phyloP scores from a whole-genome alignment of 257 asterid species.

The Lavandula angustifolia region DNA sequence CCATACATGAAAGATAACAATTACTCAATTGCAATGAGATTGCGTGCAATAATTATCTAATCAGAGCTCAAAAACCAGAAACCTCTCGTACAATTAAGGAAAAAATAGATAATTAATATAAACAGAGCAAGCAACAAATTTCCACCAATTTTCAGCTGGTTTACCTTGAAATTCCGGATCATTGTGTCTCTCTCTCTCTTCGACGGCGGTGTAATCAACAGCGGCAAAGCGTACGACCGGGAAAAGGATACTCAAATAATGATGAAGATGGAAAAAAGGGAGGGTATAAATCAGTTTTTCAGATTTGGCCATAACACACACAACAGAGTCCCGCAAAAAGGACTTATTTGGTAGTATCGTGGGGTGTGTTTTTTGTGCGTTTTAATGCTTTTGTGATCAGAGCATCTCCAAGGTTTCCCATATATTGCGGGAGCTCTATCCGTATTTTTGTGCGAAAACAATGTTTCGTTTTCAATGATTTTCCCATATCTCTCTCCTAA shows the following conservation, averaged over 20 bases:
- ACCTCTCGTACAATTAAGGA: neutral
- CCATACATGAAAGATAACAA: neutral
- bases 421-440: too few relatives aligned
- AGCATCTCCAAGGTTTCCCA: too few relatives aligned
- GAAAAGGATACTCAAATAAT: conserved; percentile 33
- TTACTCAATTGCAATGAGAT: conserved; percentile 18
- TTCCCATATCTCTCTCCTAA: too few relatives aligned
- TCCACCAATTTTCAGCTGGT: conserved; percentile 7
- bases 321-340: conserved; percentile 19
- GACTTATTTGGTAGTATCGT: conserved; percentile 24
- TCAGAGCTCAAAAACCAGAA: conserved; percentile 11
- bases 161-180: conserved; percentile 45
- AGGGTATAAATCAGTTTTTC: conserved; percentile 5
- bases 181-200: conserved; percentile 16
- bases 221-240: conserved; percentile 1
- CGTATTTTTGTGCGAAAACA: too few relatives aligned
- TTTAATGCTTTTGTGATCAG: too few relatives aligned
- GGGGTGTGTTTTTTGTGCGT: conserved; percentile 18
- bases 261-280: neutral
- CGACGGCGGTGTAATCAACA: conserved; percentile 34
- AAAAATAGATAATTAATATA: neutral
- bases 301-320: conserved; percentile 31
- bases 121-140: neutral
- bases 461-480: too few relatives aligned
- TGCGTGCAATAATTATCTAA: conserved; percentile 8